Conservation (phyloP, 306 rosid genomes). For the Albizia julibrissin region DNA sequence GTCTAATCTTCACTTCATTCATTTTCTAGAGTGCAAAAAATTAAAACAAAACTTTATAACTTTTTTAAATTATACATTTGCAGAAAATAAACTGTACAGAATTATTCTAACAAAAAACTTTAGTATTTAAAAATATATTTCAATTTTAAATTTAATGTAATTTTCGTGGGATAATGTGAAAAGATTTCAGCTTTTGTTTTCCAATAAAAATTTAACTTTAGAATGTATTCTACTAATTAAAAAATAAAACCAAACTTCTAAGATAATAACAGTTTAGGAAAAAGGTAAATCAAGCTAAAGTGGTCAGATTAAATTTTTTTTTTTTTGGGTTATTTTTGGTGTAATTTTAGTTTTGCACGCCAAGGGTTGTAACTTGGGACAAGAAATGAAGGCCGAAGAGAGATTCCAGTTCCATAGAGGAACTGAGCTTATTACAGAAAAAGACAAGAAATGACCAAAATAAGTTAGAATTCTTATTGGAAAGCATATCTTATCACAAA, state of each 20-base stretch:
- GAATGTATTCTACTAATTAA: not conserved
- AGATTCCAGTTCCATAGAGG: not conserved
- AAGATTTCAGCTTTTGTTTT: not conserved
- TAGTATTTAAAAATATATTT: not conserved
- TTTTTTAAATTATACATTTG: too few species aligned
- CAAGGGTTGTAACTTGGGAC: not conserved
- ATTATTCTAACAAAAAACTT: not conserved
- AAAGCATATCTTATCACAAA: not conserved
- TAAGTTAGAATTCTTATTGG: conserved; percentile 15
- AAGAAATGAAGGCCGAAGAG: not conserved
- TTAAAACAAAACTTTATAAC: not conserved
- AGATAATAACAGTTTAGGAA: not conserved
- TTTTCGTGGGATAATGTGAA: not conserved
- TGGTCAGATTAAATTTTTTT: not conserved
- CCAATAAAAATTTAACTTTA: not conserved
- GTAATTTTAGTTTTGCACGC: conserved; percentile 14
- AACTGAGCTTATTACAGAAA: conserved; percentile 3
- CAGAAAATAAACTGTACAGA: too few species aligned
- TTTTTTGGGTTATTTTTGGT: not conserved
- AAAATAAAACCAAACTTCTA: not conserved
- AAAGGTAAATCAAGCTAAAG: not conserved
- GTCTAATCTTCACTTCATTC: too few species aligned
- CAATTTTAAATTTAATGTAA: not conserved
- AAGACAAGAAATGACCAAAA: conserved; percentile 27
- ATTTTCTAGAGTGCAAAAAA: too few species aligned